These are phyloP conservation scores for Talaromyces verruculosus DNA, from an alignment of 2,329 filamentous ascomycete species.

Conservation along the genomic window DNA sequence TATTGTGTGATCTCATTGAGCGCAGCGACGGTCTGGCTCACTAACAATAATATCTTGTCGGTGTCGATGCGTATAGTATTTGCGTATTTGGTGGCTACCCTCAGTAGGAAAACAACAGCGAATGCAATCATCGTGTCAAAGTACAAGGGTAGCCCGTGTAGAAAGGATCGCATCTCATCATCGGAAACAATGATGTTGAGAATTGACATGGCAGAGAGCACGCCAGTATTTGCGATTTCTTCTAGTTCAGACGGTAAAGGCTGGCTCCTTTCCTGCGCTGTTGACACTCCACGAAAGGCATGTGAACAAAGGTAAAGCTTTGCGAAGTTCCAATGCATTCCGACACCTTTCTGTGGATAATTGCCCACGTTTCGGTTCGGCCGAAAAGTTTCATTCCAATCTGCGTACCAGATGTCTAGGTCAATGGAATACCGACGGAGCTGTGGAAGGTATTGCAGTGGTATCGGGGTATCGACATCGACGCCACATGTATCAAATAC, in stretches of 20 bases:
- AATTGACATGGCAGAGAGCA: slow-evolving; percentile 38
- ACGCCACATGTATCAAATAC: slow-evolving; percentile 37
- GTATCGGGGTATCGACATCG: slow-evolving; percentile 31
- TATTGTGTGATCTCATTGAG: slow-evolving; percentile 27
- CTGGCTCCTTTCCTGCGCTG: slow-evolving; percentile 8
- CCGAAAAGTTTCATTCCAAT: slow-evolving; percentile 18
- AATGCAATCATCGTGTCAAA: slow-evolving; percentile 45
- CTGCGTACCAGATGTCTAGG: slow-evolving; percentile 25
- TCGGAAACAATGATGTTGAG: slow-evolving; percentile 37
- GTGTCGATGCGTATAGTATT: slow-evolving; percentile 30
- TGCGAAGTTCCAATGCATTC: slow-evolving; percentile 49
- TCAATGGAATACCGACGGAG: slow-evolving; percentile 24
- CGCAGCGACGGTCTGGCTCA: slow-evolving; percentile 26
- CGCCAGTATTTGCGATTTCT: slow-evolving; percentile 40
- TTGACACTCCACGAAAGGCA: slow-evolving; percentile 39
- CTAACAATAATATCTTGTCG: slow-evolving; percentile 27
- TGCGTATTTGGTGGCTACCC: slow-evolving; percentile 37
- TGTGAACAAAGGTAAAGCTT: slow-evolving; percentile 50
- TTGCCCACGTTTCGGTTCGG: slow-evolving; percentile 43
- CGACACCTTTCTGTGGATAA: slow-evolving; percentile 48
- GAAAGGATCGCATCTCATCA: slow-evolving; percentile 34
- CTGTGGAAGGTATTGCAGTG: slow-evolving; percentile 23
- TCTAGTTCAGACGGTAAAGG: slow-evolving; percentile 34
- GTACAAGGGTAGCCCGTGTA: slow-evolving; percentile 40
- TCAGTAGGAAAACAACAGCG: slow-evolving; percentile 41